Evolutionary conservation across 306 rosid genomes (phyloP).

Genomic region (Pterocarpus macrocarpus): DNA sequence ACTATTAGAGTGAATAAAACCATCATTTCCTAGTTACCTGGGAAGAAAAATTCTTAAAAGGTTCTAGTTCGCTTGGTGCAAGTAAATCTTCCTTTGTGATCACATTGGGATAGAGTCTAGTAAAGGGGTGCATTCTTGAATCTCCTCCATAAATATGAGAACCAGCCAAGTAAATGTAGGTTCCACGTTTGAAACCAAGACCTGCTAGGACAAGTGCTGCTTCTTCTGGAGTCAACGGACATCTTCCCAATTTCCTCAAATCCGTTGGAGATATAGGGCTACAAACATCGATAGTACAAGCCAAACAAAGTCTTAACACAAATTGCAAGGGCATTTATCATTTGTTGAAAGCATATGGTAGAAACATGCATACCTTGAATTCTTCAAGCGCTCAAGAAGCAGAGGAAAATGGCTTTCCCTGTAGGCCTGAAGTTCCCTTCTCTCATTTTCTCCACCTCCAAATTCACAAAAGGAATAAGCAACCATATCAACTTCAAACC

Average conservation of each 20-base stretch:
- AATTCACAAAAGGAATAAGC: slow-evolving; percentile 93
- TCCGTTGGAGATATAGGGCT: slow-evolving; percentile 68
- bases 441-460: slow-evolving; percentile 88
- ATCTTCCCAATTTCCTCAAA: slow-evolving; percentile 84
- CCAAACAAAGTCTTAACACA: slow-evolving; percentile 24
- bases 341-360: slow-evolving; percentile 9
- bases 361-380: slow-evolving; percentile 62
- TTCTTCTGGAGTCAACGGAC: slow-evolving; percentile 98
- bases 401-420: slow-evolving; percentile 88
- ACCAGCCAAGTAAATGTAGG: slow-evolving; percentile 91
- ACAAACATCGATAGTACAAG: slow-evolving; percentile 18
- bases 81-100: slow-evolving; percentile 89
- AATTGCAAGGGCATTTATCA: background rate
- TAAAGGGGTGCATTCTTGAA: slow-evolving; percentile 76
- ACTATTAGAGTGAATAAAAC: background rate
- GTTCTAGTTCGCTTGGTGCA: slow-evolving; percentile 75
- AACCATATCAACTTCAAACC: slow-evolving; percentile 96
- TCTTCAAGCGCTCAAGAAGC: slow-evolving; percentile 87
- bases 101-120: slow-evolving; percentile 83
- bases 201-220: slow-evolving; percentile 94
- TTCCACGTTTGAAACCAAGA: slow-evolving; percentile 72
- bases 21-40: slow-evolving; percentile 60
- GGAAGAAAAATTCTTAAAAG: slow-evolving; percentile 87
- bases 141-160: slow-evolving; percentile 83
- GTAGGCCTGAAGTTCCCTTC: slow-evolving; percentile 81